Evolutionary conservation across 352 stramenopile species (phyloP).

Genomic region (Globisporangium emineosum): DNA sequence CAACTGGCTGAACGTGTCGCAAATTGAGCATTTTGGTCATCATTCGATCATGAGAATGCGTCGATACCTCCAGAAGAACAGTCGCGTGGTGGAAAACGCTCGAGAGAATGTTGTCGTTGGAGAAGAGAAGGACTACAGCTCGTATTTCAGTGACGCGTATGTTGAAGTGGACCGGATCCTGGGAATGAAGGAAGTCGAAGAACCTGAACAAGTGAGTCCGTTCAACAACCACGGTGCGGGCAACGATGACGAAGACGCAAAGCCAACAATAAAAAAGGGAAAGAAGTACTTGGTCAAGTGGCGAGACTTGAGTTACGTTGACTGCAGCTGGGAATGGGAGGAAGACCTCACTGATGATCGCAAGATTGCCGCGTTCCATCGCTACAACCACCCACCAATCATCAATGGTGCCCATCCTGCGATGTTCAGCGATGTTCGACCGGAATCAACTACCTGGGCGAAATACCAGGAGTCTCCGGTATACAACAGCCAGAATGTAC

Average conservation of each 20-base stretch:
- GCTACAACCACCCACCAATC: constrained; percentile 83
- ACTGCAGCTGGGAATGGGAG: constrained; percentile 89
- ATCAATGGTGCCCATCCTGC: constrained; percentile 79
- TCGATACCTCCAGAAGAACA: constrained; percentile 87
- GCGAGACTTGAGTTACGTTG: constrained; percentile 88
- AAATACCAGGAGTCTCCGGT: constrained; percentile 85
- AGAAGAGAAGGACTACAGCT: constrained; percentile 73
- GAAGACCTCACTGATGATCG: constrained; percentile 87
- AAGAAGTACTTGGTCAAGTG: constrained; percentile 93
- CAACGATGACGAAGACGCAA: constrained; percentile 34
- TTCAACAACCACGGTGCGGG: constrained; percentile 51
- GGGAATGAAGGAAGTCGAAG: constrained; percentile 72
- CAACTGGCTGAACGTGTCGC: constrained; percentile 94
- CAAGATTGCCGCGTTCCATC: constrained; percentile 87
- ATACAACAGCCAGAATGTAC: constrained; percentile 93
- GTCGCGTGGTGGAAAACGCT: constrained; percentile 68
- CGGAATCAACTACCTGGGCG: constrained; percentile 76
- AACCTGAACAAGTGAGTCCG: constrained; percentile 69
- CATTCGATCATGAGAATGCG: constrained; percentile 81
- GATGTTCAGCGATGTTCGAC: constrained; percentile 78
- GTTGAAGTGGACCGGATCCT: constrained; percentile 85
- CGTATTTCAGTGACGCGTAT: constrained; percentile 83
- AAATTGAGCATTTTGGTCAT: constrained; percentile 91
- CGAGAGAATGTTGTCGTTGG: constrained; percentile 71
- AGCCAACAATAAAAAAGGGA: constrained; percentile 59